Evolutionary conservation across 306 rosid species (phyloP).

Genomic region (Castanospermum australe): DNA sequence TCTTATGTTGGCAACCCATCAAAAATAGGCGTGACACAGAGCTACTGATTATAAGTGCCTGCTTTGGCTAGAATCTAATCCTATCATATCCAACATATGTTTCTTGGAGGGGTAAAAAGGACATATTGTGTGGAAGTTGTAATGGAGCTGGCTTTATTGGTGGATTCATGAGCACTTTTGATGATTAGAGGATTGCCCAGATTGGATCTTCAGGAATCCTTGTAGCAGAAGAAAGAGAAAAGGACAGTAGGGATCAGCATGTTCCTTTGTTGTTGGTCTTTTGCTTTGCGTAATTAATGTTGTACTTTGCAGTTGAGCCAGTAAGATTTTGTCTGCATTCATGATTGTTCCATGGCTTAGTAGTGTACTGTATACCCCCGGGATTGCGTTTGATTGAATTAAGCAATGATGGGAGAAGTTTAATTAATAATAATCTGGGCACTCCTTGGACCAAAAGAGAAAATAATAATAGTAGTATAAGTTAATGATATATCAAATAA

Average conservation of each 20-base stretch:
- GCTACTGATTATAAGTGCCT: neutral
- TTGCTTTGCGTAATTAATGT: neutral
- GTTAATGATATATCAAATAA: no score
- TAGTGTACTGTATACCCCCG: no score
- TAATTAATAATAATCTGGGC: no score
- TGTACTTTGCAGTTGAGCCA: neutral
- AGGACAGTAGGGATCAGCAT: neutral
- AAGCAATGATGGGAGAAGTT: no score
- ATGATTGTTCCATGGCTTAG: no score
- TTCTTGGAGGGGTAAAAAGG: slow-evolving; percentile 58
- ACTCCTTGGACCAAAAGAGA: no score
- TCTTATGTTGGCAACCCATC: no score
- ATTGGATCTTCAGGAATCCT: neutral
- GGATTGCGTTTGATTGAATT: no score
- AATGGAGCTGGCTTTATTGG: slow-evolving; percentile 83
- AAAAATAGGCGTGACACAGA: no score
- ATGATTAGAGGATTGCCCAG: slow-evolving; percentile 34
- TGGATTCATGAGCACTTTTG: slow-evolving; percentile 73
- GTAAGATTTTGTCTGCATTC: neutral
- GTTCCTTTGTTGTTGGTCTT: neutral
- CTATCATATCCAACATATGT: neutral
- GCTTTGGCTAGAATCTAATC: neutral
- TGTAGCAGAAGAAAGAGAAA: neutral
- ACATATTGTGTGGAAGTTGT: slow-evolving; percentile 68
- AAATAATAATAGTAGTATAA: no score